Evolutionary conservation across 2,329 filamentous ascomycete genomes (phyloP), one percentile per base, ranked within the genome.

Genomic region (Cadophora luteo-olivacea): DNA sequence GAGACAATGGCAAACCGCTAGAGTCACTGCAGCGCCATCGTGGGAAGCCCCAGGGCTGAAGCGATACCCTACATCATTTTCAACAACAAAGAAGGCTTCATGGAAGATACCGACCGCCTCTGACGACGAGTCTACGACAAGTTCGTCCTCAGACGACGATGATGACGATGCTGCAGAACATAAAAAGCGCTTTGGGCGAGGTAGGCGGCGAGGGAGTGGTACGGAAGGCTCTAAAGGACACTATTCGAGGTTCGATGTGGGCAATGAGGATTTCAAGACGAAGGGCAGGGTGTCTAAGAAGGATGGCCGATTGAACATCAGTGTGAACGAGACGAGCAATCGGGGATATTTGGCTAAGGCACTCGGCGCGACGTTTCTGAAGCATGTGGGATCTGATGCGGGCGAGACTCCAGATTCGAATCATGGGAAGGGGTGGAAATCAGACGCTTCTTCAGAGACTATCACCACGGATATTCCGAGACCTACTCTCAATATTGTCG

Each of bases 331-430:
- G 76, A 90, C 87, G 1, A 85, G 85, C 66, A 88, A 90, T 72
- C 89, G 83, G 0, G 91, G 91, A 12, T 93, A 92, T 73, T 82
- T 94, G 32, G 90, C 90, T 54, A 93, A 93, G 75, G 90, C 91
- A 3, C 81, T 94, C 0, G 91, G 91, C 3, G 84, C 86, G 1
- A 87, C 87, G 3, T 83, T 91, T 55, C 82, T 85, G 65, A 87
- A 87, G 72, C 84, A 89, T 49, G 78, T 88, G 0, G 80, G 67
- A 9, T 25, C 33, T 16, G n/a, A 38, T 25, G 49, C 12, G 1
- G 22, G 14, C 49, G 61, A 52, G 29, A 41, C 45, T 25, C 48
- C 60, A 24, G 33, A 48, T 52, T 12, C 29, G 49, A 25, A 60
- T n/a, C 19, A 14, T 79, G 48, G 77, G 78, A 12, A 78, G 78